Percentiles rank a stretch among this genome's conserved stretches.
These are phyloP conservation scores for Pichia occidentalis DNA, from an alignment of 805 yeast species.

Conservation along the genomic window DNA sequence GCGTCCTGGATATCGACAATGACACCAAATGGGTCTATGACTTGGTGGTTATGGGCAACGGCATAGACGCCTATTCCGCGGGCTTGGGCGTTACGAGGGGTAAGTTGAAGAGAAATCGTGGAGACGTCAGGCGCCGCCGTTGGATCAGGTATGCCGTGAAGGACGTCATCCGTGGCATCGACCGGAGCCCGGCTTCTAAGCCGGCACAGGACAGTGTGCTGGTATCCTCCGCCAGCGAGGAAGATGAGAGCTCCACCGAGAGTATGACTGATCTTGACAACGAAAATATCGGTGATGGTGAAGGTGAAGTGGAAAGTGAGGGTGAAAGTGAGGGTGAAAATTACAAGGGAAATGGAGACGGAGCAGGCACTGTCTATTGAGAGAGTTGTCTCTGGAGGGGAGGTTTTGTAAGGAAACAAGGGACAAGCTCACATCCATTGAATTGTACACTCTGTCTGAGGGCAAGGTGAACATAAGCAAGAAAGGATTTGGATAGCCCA, in stretches of 20 bases:
- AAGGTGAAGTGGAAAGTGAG: slow-evolving; percentile 9
- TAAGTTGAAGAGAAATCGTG: slow-evolving; percentile 23
- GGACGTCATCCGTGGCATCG: slow-evolving; percentile 13
- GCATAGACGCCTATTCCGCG: slow-evolving; percentile 18
- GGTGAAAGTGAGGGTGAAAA: neutral
- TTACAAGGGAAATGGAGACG: no score
- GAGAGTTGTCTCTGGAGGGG: no score
- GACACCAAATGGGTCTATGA: slow-evolving; percentile 89
- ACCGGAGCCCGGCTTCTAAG: neutral
- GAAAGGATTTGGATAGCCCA: neutral
- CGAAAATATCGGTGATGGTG: slow-evolving; percentile 14
- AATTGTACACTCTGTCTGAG: no score
- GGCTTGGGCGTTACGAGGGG: slow-evolving; percentile 19
- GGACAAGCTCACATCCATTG: no score
- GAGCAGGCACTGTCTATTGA: no score
- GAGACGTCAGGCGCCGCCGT: slow-evolving; percentile 55
- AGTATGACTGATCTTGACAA: neutral
- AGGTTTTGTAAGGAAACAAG: no score
- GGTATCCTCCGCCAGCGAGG: slow-evolving; percentile 1
- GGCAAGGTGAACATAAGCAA: neutral
- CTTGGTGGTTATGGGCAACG: slow-evolving; percentile 21
- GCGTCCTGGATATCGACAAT: slow-evolving; percentile 54
- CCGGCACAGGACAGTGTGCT: slow-evolving; percentile 15
- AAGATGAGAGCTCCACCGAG: neutral
- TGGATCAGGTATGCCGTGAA: slow-evolving; percentile 48